Evolutionary conservation across 257 asterid species (phyloP).

Genomic region (Misopates orontium): DNA sequence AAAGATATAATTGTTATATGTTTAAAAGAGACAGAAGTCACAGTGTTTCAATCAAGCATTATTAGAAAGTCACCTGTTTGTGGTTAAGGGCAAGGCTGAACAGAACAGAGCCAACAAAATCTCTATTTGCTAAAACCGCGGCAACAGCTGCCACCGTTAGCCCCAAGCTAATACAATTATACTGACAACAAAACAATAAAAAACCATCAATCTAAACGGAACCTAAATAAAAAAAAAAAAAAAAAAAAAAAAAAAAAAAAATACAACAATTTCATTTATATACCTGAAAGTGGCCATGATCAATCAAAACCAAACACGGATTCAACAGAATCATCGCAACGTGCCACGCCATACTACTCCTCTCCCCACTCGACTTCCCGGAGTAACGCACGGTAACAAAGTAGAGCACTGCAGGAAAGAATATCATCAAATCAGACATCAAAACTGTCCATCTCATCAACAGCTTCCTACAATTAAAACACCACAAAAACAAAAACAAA

Average conservation of each 20-base stretch:
- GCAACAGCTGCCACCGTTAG: conserved; percentile 83
- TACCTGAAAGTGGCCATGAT: conserved; percentile 98
- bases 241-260: background rate
- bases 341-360: conserved; percentile 64
- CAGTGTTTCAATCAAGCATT: conserved; percentile 7
- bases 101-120: conserved; percentile 71
- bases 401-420: conserved; percentile 90
- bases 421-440: conserved; percentile 81
- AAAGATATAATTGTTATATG: background rate
- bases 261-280: too few relatives aligned
- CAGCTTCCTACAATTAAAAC: conserved; percentile 78
- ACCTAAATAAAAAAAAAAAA: background rate
- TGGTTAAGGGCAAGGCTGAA: conserved; percentile 96
- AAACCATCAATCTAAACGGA: too few relatives aligned
- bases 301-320: conserved; percentile 92
- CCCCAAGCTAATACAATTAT: conserved; percentile 94
- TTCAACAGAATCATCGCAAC: conserved; percentile 72
- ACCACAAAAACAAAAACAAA: conserved; percentile 28
- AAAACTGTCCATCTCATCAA: conserved; percentile 99
- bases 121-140: conserved; percentile 72
- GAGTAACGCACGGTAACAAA: conserved; percentile 54
- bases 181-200: conserved; percentile 44
- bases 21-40: too few relatives aligned
- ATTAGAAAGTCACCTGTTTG: conserved; percentile 66
- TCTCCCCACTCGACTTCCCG: conserved; percentile 40